Evolutionary conservation across 225 moss, liverwort and hornwort species (phyloP), one percentile per base, ranked within the genome.

Genomic region (Asterella californica): DNA sequence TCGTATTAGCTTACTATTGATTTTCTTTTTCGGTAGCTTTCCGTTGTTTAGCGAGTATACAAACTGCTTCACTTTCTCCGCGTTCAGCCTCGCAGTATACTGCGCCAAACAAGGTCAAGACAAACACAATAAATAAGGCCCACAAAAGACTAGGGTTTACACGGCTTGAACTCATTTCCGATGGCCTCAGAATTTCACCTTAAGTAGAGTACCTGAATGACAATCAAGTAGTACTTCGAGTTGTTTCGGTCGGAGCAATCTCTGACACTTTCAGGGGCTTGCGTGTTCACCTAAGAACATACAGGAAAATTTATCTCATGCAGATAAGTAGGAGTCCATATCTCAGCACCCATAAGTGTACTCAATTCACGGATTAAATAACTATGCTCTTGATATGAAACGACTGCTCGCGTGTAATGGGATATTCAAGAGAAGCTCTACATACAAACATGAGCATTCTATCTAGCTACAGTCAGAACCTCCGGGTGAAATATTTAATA

Each of bases 181-280:
- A 12, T 62, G 19, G 27, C 61, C 27, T 62, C 61, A 62, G 61
- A 62, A 62, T 18, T 24, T 29, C 11, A 74, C 33, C 27, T 74
- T 11, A 52, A 54, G 33, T 7, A 75, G 4, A 32, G n/a, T 61
- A 94, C 96, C 94, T 96, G 93, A 72, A 94, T 80, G 70, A 93
- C 87, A 76, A 95, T 84, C 61, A 95, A 80, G 84, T 99, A 95
- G 82, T 92, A 99, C 83, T 95, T 99, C 45, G 97, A 95, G 72
- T 99, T 93, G 49, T 90, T 93, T 67, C 85, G 84, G 63, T 93
- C 90, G 30, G 86, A 87, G 83, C 95, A 99, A 86, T 99, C 95
- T 83, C 75, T 90, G 82, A 99, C 88, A 81, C 83, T 89, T 82
- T 90, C 91, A 49, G 87, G 85, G 53, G 93, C 92, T 84, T 93